Conservation (phyloP, 2,329 filamentous ascomycete genomes). For the Chalaropsis thielavioides region DNA sequence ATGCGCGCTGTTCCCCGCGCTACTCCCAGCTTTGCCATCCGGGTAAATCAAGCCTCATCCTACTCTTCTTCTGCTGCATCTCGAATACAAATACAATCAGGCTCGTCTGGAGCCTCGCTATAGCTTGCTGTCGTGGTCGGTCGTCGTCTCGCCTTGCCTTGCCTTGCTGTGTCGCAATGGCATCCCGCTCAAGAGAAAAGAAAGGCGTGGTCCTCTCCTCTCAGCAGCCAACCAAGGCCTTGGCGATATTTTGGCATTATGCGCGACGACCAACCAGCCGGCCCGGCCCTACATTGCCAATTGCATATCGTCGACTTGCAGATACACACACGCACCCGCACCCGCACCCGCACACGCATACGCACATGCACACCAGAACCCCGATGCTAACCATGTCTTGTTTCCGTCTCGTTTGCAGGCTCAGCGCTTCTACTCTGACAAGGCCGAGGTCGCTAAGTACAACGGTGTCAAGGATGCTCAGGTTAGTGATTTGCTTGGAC, state of each 20-base stretch:
- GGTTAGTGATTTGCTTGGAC: conserved; percentile 39
- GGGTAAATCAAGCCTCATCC: conserved; percentile 32
- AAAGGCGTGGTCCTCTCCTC: no score
- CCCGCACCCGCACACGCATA: conserved; percentile 12
- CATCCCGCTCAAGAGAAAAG: no score
- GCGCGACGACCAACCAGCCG: background rate
- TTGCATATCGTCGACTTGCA: background rate
- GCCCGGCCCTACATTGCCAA: background rate
- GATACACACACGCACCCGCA: conserved; percentile 5
- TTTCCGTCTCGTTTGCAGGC: conserved; percentile 26
- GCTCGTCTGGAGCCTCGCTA: no score
- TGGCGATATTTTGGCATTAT: conserved; percentile 23
- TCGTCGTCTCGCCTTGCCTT: background rate
- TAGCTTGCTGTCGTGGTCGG: no score
- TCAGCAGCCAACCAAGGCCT: background rate
- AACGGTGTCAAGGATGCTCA: conserved; percentile 76
- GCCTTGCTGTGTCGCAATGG: background rate
- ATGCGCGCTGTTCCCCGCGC: conserved; percentile 49
- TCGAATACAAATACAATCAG: background rate
- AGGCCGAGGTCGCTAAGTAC: conserved; percentile 69
- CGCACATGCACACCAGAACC: conserved; percentile 13
- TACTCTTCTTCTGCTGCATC: background rate
- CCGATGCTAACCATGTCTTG: conserved; percentile 18
- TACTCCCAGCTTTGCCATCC: conserved; percentile 34
- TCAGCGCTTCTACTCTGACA: conserved; percentile 50